These are phyloP conservation scores for Metschnikowia corniflorae DNA, from an alignment of 805 yeast genomes.

Conservation along the genomic window DNA sequence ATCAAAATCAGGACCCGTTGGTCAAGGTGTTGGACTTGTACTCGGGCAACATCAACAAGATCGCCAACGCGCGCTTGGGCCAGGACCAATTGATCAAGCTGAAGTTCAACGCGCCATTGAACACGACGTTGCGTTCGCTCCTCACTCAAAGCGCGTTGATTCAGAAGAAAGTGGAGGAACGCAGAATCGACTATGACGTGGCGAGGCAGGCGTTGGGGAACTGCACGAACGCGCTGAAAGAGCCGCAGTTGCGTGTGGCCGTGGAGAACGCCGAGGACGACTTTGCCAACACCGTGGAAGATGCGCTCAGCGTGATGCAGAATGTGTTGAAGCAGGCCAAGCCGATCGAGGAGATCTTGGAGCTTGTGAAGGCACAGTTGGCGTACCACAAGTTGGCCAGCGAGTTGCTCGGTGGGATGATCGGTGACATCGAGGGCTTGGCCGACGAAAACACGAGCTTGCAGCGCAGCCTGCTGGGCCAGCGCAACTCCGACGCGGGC, in stretches of 20 bases:
- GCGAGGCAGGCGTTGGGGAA: slow-evolving; percentile 50
- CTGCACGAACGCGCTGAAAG: slow-evolving; percentile 47
- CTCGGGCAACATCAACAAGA: slow-evolving; percentile 65
- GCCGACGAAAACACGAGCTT: slow-evolving; percentile 44
- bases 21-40: slow-evolving; percentile 62
- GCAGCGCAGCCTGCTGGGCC: slow-evolving; percentile 14
- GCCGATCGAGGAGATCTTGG: slow-evolving; percentile 63
- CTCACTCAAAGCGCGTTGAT: slow-evolving; percentile 63
- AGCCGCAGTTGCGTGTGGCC: slow-evolving; percentile 68
- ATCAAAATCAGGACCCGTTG: slow-evolving; percentile 45
- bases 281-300: slow-evolving; percentile 86
- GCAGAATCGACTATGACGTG: slow-evolving; percentile 75
- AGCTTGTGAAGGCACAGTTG: slow-evolving; percentile 73
- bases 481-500: slow-evolving; percentile 17
- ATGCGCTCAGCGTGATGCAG: slow-evolving; percentile 79
- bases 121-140: slow-evolving; percentile 56
- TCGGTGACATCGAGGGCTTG: slow-evolving; percentile 60
- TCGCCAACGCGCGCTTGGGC: slow-evolving; percentile 78
- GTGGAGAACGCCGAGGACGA: slow-evolving; percentile 87
- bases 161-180: slow-evolving; percentile 71
- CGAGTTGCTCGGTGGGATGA: slow-evolving; percentile 60
- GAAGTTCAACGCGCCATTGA: slow-evolving; percentile 65
- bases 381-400: slow-evolving; percentile 75
- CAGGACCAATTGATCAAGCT: slow-evolving; percentile 73
- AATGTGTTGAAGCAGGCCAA: slow-evolving; percentile 69